Evolutionary conservation across 2,329 filamentous ascomycete genomes (phyloP).

Genomic region (Xylaria sp.): DNA sequence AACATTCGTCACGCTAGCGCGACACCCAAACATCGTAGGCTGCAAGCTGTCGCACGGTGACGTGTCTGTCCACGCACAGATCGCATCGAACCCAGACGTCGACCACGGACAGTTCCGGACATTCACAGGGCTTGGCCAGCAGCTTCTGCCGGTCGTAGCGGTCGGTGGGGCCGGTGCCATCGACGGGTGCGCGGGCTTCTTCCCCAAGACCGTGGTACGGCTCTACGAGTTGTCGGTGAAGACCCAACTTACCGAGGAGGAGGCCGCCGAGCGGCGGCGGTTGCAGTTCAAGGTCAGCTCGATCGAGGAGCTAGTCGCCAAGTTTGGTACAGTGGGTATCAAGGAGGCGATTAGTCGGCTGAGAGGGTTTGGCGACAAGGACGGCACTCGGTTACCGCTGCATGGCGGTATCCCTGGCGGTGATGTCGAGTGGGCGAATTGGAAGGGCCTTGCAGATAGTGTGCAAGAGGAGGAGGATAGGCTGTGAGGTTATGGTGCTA

Average conservation of each 20-base stretch:
- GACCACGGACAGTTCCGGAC: slow-evolving; percentile 68
- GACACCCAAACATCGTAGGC: slow-evolving; percentile 74
- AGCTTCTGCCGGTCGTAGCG: slow-evolving; percentile 63
- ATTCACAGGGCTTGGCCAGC: slow-evolving; percentile 74
- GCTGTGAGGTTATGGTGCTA: slow-evolving; percentile 4
- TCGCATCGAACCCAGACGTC: slow-evolving; percentile 68
- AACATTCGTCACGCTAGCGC: slow-evolving; percentile 66
- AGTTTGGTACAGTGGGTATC: slow-evolving; percentile 71
- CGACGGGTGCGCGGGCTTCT: slow-evolving; percentile 60
- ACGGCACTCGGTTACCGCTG: slow-evolving; percentile 69
- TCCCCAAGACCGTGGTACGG: slow-evolving; percentile 69
- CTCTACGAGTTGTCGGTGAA: slow-evolving; percentile 62
- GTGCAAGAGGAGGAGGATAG: slow-evolving; percentile 52
- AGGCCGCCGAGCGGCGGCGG: slow-evolving; percentile 61
- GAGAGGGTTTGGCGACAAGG: slow-evolving; percentile 67
- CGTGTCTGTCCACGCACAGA: slow-evolving; percentile 71
- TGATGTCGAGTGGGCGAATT: slow-evolving; percentile 60
- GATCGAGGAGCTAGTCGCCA: slow-evolving; percentile 70
- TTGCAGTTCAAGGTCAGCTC: slow-evolving; percentile 71
- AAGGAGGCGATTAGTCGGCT: slow-evolving; percentile 71
- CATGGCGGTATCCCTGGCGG: slow-evolving; percentile 67
- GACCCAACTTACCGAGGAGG: slow-evolving; percentile 49
- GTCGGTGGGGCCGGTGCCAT: slow-evolving; percentile 53
- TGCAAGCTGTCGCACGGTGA: slow-evolving; percentile 77
- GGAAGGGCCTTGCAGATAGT: slow-evolving; percentile 58